Percentiles rank a stretch among this genome's conserved stretches.
phyloP scores from a whole-genome alignment of 495 filamentous ascomycete species.

The Echria macrotheca region DNA sequence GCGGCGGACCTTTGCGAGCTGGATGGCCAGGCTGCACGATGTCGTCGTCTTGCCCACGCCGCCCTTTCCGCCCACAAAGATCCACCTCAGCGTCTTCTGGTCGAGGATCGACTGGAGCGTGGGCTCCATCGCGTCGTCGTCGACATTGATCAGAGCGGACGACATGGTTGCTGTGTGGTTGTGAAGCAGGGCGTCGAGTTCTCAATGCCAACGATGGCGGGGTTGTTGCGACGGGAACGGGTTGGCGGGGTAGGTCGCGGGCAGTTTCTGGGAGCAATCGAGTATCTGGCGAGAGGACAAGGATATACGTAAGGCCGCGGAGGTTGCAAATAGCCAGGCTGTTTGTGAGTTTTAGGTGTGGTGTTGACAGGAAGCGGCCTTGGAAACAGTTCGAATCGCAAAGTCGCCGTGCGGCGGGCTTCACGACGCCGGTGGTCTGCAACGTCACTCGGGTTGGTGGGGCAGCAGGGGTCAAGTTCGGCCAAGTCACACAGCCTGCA shows the following conservation, averaged over 20 bases:
- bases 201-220: background rate
- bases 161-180: conserved; percentile 43
- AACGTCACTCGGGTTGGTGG: conserved; percentile 26
- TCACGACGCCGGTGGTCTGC: conserved; percentile 7
- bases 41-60: conserved; percentile 99
- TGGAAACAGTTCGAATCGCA: conserved; percentile 29
- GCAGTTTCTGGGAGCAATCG: too few species aligned
- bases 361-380: background rate
- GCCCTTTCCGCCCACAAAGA: conserved; percentile 98
- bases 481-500: too few species aligned
- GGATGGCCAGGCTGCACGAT: conserved; percentile 94
- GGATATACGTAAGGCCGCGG: too few species aligned
- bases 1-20: conserved; percentile 92
- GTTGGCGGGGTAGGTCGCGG: too few species aligned
- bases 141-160: conserved; percentile 57
- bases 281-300: too few species aligned
- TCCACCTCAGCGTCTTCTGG: conserved; percentile 94
- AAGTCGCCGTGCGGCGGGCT: too few species aligned
- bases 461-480: conserved; percentile 12
- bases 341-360: too few species aligned
- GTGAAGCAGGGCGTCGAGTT: background rate
- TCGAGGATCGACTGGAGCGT: conserved; percentile 90
- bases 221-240: too few species aligned
- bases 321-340: too few species aligned
- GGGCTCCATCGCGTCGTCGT: conserved; percentile 77